These are phyloP conservation scores for Ceratobasidium sp. DNA, from an alignment of 1,284 basidiomycete genomes.

Conservation along the genomic window DNA sequence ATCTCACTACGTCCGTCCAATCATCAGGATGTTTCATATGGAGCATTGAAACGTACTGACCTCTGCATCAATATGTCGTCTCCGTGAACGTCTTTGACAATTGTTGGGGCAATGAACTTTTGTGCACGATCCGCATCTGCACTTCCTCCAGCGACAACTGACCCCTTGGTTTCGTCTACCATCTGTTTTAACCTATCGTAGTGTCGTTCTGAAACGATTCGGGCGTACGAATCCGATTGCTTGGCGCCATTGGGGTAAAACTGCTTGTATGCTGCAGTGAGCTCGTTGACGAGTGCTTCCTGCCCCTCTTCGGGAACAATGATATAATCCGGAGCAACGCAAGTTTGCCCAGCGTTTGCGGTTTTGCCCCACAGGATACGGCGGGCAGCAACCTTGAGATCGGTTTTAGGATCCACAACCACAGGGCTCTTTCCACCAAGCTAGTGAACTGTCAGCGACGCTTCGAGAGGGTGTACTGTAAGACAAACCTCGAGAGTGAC, in stretches of 20 bases:
- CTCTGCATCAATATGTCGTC: constrained; percentile 65
- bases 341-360: constrained; percentile 77
- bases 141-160: constrained; percentile 58
- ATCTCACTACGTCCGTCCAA: constrained; percentile 57
- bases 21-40: neutral
- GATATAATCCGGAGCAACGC: constrained; percentile 71
- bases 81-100: constrained; percentile 57
- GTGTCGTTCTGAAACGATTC: constrained; percentile 60
- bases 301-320: constrained; percentile 60
- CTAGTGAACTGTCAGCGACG: constrained; percentile 46
- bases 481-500: constrained; percentile 72
- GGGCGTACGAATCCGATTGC: constrained; percentile 53
- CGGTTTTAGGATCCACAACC: constrained; percentile 71
- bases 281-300: constrained; percentile 60
- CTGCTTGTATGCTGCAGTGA: constrained; percentile 55
- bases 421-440: constrained; percentile 86
- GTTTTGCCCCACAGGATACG: constrained; percentile 84
- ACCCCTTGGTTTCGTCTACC: constrained; percentile 55
- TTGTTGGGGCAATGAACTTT: constrained; percentile 56
- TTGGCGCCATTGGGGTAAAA: constrained; percentile 56
- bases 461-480: neutral
- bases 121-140: constrained; percentile 56
- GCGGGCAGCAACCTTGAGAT: constrained; percentile 64
- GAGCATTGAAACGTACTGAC: constrained; percentile 47
- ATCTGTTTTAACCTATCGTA: constrained; percentile 57